Conservation (phyloP, 2,329 filamentous ascomycete genomes). For the Ophiostoma montium region DNA sequence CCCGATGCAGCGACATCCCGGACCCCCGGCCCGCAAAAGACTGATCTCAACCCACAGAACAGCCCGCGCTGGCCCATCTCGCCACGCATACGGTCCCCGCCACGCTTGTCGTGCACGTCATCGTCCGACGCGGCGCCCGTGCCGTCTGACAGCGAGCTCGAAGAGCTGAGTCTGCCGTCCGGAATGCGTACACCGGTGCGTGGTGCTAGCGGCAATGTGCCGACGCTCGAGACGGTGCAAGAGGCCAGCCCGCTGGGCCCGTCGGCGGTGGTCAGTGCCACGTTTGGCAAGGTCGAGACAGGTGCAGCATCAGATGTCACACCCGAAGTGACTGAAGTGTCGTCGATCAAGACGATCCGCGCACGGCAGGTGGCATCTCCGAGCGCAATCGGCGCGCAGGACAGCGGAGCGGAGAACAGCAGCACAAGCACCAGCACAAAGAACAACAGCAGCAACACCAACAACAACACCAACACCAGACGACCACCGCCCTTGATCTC, state of each 20-base stretch:
- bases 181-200: conserved; percentile 47
- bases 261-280: conserved; percentile 29
- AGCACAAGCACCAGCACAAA: conserved; percentile 21
- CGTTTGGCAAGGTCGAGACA: conserved; percentile 33
- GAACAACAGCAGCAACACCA: conserved; percentile 16
- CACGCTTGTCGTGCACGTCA: conserved; percentile 35
- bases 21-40: conserved; percentile 51
- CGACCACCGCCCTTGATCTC: conserved; percentile 36
- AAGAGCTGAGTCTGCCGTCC: conserved; percentile 32
- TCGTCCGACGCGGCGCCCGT: conserved; percentile 26
- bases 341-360: conserved; percentile 28
- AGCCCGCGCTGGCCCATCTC: conserved; percentile 63
- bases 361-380: conserved; percentile 39
- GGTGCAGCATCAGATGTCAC: conserved; percentile 30
- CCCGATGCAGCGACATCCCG: conserved; percentile 44
- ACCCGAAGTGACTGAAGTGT: conserved; percentile 25
- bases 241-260: conserved; percentile 71
- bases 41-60: conserved; percentile 34
- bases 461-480: conserved; percentile 23
- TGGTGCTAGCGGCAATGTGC: conserved; percentile 41
- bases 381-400: conserved; percentile 18
- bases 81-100: conserved; percentile 63
- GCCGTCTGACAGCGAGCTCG: conserved; percentile 36
- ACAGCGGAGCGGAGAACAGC: conserved; percentile 38
- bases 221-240: conserved; percentile 76